Percentiles rank a stretch among this genome's conserved stretches.
phyloP scores from a whole-genome alignment of 2,329 filamentous ascomycete species.

The Epichloe brachyelytri region DNA sequence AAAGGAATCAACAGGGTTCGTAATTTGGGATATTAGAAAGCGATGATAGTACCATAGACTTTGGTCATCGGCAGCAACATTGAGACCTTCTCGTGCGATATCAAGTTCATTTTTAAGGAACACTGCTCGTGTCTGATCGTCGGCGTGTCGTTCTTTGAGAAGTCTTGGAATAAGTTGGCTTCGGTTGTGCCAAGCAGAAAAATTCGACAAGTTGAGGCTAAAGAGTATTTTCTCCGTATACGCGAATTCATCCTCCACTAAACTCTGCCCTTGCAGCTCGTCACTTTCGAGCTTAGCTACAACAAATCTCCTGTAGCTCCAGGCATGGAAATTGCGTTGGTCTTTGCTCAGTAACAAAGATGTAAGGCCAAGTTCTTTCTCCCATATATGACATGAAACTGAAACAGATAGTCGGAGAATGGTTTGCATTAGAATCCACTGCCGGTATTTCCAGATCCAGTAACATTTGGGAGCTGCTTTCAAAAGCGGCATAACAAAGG shows the following conservation, averaged over 20 bases:
- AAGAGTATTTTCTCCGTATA: background rate
- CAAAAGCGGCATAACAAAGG: background rate
- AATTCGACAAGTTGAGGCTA: background rate
- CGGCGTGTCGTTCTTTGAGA: background rate
- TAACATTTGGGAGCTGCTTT: background rate
- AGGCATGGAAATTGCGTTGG: slow-evolving; percentile 1
- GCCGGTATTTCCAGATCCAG: background rate
- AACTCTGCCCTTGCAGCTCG: background rate
- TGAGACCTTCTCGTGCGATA: background rate
- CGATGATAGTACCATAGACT: slow-evolving; percentile 5
- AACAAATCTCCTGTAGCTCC: background rate
- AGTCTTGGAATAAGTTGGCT: background rate
- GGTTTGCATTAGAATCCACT: background rate
- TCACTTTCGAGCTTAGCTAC: background rate
- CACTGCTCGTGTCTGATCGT: background rate
- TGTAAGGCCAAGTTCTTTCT: background rate
- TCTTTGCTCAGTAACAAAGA: background rate
- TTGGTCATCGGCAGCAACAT: slow-evolving; percentile 2
- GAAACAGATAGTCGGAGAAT: background rate
- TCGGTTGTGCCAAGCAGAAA: slow-evolving; percentile 2
- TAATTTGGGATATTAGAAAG: slow-evolving; percentile 1
- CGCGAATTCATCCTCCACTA: background rate
- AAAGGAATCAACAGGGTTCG: background rate
- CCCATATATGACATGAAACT: background rate
- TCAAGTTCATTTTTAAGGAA: background rate